These are phyloP conservation scores for Aspergillus sp. DNA, from an alignment of 2,329 filamentous ascomycete species.

Conservation along the genomic window DNA sequence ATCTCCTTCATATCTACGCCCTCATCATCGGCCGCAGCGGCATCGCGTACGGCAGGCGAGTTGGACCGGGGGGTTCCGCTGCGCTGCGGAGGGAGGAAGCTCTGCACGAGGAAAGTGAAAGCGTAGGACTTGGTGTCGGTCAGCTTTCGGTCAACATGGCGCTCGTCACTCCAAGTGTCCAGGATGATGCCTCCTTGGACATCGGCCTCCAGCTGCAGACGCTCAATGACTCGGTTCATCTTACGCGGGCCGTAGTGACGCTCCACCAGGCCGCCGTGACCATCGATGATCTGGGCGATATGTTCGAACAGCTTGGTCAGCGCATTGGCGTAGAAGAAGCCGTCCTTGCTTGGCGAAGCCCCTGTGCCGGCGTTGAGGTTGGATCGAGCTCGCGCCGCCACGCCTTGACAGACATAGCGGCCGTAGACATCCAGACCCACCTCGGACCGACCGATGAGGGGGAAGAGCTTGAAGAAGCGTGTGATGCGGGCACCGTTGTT, in stretches of 20 bases:
- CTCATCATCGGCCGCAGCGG: constrained; percentile 77
- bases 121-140: constrained; percentile 98
- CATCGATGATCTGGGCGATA: constrained; percentile 93
- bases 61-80: constrained; percentile 68
- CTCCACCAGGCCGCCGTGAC: constrained; percentile 86
- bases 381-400: constrained; percentile 77
- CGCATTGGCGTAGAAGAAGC: constrained; percentile 87
- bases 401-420: constrained; percentile 91
- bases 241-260: constrained; percentile 89
- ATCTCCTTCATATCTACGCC: constrained; percentile 96
- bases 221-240: constrained; percentile 92
- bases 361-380: constrained; percentile 72
- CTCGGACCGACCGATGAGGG: constrained; percentile 83
- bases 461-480: constrained; percentile 97
- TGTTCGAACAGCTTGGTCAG: constrained; percentile 94
- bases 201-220: constrained; percentile 90
- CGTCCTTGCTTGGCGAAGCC: constrained; percentile 66
- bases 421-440: constrained; percentile 94
- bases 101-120: constrained; percentile 95
- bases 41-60: constrained; percentile 69
- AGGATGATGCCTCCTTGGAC: constrained; percentile 94
- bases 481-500: constrained; percentile 89
- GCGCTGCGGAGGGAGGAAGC: constrained; percentile 75
- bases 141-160: constrained; percentile 77
- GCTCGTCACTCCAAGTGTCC: constrained; percentile 93